Percentiles rank a stretch among this genome's conserved stretches.
Conservation (phyloP, 2,329 filamentous ascomycete species). For the Bimuria novae-zelandiae region DNA sequence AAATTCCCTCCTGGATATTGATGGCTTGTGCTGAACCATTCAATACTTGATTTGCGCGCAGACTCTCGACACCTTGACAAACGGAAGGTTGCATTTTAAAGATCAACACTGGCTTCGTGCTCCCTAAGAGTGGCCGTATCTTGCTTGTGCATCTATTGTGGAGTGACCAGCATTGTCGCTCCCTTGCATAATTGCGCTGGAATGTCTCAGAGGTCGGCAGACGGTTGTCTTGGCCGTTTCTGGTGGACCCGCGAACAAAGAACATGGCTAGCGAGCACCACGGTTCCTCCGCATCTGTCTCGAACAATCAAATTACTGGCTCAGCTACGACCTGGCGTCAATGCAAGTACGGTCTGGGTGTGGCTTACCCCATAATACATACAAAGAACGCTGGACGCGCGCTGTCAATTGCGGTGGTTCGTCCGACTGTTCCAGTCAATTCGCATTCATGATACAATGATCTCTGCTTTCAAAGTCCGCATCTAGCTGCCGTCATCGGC, state of each 20-base stretch:
- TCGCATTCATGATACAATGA: slow-evolving; percentile 43
- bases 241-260: slow-evolving; percentile 42
- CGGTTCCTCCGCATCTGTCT: slow-evolving; percentile 36
- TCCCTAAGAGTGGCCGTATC: slow-evolving; percentile 21
- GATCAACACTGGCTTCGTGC: slow-evolving; percentile 18
- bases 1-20: slow-evolving; percentile 42
- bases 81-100: slow-evolving; percentile 24
- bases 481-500: slow-evolving; percentile 34
- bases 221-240: slow-evolving; percentile 39
- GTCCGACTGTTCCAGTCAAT: slow-evolving; percentile 26
- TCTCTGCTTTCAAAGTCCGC: slow-evolving; percentile 33
- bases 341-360: slow-evolving; percentile 24
- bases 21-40: slow-evolving; percentile 17
- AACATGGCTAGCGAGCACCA: slow-evolving; percentile 34
- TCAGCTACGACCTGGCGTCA: slow-evolving; percentile 26
- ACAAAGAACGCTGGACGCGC: slow-evolving; percentile 40
- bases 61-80: slow-evolving; percentile 3
- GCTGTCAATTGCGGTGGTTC: slow-evolving; percentile 25
- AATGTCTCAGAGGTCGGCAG: slow-evolving; percentile 40
- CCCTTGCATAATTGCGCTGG: slow-evolving; percentile 43
- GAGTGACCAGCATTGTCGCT: slow-evolving; percentile 31
- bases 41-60: slow-evolving; percentile 11
- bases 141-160: slow-evolving; percentile 23
- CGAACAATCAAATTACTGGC: slow-evolving; percentile 43
- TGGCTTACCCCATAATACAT: slow-evolving; percentile 33